phyloP scores from a whole-genome alignment of 2,329 filamentous ascomycete genomes.

The Beauveria sp. region DNA sequence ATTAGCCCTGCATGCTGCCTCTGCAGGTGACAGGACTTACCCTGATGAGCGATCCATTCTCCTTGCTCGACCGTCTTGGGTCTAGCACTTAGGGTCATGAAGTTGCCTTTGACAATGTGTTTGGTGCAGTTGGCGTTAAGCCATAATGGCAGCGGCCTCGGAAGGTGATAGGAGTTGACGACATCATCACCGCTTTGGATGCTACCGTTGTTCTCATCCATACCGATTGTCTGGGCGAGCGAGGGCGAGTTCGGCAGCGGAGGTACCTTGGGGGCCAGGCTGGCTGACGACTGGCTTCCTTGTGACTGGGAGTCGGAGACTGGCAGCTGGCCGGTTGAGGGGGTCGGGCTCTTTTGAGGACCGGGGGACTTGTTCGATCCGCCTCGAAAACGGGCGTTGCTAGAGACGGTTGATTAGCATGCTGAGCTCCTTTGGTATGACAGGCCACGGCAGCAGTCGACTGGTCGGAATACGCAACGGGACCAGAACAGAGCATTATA shows the following conservation, averaged over 20 bases:
- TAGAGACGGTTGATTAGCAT: slow-evolving; percentile 19
- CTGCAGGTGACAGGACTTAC: slow-evolving; percentile 43
- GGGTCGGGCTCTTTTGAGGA: slow-evolving; percentile 45
- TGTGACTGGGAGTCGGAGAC: slow-evolving; percentile 39
- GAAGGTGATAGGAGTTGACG: slow-evolving; percentile 54
- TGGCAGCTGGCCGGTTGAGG: slow-evolving; percentile 39
- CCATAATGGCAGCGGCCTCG: slow-evolving; percentile 63
- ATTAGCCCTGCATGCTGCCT: neutral
- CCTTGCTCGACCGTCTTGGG: slow-evolving; percentile 90
- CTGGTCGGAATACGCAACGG: neutral
- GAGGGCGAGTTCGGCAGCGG: slow-evolving; percentile 57
- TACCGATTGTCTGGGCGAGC: slow-evolving; percentile 58
- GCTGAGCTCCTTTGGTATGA: neutral
- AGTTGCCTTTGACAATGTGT: slow-evolving; percentile 93
- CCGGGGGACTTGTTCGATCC: slow-evolving; percentile 43
- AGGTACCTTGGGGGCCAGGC: slow-evolving; percentile 49
- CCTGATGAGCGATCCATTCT: slow-evolving; percentile 93
- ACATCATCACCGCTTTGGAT: slow-evolving; percentile 44
- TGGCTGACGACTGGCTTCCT: slow-evolving; percentile 43
- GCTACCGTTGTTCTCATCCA: slow-evolving; percentile 51
- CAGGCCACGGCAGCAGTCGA: neutral
- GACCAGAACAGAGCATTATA: neutral
- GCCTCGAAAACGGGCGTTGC: slow-evolving; percentile 53
- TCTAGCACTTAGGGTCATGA: slow-evolving; percentile 88
- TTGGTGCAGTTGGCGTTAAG: slow-evolving; percentile 68